Base-by-base conservation (phyloP, 192 early-diverging fungal genomes). In the Coemansia aciculifera region DNA sequence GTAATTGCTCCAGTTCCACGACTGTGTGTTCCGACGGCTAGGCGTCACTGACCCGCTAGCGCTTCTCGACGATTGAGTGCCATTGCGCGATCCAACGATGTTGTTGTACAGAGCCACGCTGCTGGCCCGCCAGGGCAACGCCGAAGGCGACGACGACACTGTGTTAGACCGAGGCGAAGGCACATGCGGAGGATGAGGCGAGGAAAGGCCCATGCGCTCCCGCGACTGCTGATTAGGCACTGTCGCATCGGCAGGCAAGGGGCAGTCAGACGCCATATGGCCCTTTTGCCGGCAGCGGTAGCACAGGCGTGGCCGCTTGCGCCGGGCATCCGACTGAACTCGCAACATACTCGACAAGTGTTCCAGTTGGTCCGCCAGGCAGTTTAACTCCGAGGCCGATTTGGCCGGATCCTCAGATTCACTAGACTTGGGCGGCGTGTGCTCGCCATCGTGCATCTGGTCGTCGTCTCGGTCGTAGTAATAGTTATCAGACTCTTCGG, bases 201-300 rank as follows among this genome's bases (percentile, higher is more conserved):
- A 57, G 27, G 27, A 31, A 21, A 74, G 62, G 5, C 59, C 69
- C 43, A 75, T 42, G n/a, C 62, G 60, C 37, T 75, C 73, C 24
- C 69, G 54, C 37, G 54, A 29, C 51, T 72, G 73, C 73, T 70
- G 78, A 29, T 59, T 69, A 8, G 73, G 77, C 61, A 71, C 69
- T 1, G 63, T 54, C 24, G 69, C 48, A 12, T 81, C 78, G 1
- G 66, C 40, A 3, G 78, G 78, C 69, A 81, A 29, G 13, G 69
- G 69, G 29, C 78, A 81, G 36, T 81, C 78, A 7, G 70, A 38
- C 7, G 78, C 78, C 48, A 81, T 64, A 36, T 81, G 78, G 17
- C 78, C 78, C 67, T 81, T 81, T 59, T 81, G 78, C 7, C 78
- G 73, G 70, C 78, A 81, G 17, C 78, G 59, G 64, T 81, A 81